phyloP scores from a whole-genome alignment of 78 protist genomes.

The Capsaspora owczarzaki region DNA sequence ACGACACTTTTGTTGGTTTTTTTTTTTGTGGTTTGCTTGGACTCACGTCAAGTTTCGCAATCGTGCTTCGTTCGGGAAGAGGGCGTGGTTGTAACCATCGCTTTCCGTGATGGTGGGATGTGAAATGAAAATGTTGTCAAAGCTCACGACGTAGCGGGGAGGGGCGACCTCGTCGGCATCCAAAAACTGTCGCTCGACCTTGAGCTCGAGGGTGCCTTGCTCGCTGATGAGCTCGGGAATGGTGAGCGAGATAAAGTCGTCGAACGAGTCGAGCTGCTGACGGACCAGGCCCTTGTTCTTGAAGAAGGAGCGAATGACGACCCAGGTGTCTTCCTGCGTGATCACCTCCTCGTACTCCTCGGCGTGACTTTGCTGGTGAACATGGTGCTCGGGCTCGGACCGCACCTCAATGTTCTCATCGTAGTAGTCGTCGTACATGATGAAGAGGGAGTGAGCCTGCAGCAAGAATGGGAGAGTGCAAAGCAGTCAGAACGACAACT shows the following conservation, averaged over 20 bases:
- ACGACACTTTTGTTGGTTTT: too few species aligned
- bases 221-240: conserved; percentile 80
- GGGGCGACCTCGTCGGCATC: not conserved
- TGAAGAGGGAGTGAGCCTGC: too few species aligned
- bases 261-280: conserved; percentile 97
- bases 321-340: conserved; percentile 88
- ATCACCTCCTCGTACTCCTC: not conserved
- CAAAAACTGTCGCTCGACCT: not conserved
- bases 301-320: conserved; percentile 82
- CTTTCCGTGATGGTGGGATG: conserved; percentile 7
- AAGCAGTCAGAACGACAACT: too few species aligned
- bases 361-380: not conserved
- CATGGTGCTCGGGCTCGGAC: too few species aligned
- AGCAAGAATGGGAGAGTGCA: too few species aligned
- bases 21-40: too few species aligned
- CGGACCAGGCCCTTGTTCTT: conserved; percentile 89
- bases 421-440: too few species aligned
- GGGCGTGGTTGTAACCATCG: not conserved
- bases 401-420: too few species aligned
- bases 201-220: conserved; percentile 11
- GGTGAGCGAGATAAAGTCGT: conserved; percentile 77
- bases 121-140: conserved; percentile 33
- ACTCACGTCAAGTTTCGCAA: conserved; percentile 86
- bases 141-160: not conserved
- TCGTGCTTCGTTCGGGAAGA: conserved; percentile 91